Evolutionary conservation across 441 rosid genomes (phyloP).

Genomic region (Raphanus hybrid): DNA sequence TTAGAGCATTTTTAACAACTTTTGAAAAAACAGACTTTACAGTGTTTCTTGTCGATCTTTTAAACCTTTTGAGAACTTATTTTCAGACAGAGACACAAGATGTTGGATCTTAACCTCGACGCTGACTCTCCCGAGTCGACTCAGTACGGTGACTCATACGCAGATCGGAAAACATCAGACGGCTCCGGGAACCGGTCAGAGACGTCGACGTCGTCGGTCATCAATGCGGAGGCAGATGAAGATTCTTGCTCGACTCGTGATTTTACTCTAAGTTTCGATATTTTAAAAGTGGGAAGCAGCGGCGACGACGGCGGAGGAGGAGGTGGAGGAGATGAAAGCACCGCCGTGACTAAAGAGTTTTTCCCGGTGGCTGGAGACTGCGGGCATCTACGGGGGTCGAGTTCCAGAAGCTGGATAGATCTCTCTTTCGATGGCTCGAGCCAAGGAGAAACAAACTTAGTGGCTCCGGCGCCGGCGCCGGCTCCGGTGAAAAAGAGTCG

Average conservation of each 20-base stretch:
- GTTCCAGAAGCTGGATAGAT: constrained; percentile 61
- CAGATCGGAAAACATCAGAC: constrained; percentile 49
- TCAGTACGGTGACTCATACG: constrained; percentile 52
- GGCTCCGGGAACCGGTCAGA: constrained; percentile 59
- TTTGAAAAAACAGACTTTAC: neutral
- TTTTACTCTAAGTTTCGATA: constrained; percentile 66
- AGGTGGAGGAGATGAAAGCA: constrained; percentile 28
- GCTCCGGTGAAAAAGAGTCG: constrained; percentile 70
- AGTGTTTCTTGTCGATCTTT: neutral
- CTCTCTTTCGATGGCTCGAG: constrained; percentile 51
- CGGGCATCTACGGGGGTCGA: constrained; percentile 46
- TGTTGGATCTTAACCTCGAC: constrained; percentile 91
- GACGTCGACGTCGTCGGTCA: constrained; percentile 83
- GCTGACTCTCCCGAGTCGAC: constrained; percentile 62
- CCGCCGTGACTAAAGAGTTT: constrained; percentile 61
- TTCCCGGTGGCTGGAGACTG: constrained; percentile 59
- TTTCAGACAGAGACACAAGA: constrained; percentile 8
- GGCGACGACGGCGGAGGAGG: neutral
- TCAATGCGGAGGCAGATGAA: constrained; percentile 75
- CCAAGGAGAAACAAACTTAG: constrained; percentile 50
- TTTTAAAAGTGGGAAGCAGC: constrained; percentile 56
- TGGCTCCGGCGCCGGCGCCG: constrained; percentile 48
- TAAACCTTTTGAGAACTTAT: neutral
- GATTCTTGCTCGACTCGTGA: constrained; percentile 72
- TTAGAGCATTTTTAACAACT: too few species aligned